Evolutionary conservation across 73 alveolate species (phyloP), one percentile per base, ranked within the genome.

Genomic region (Urostyla sp.): DNA sequence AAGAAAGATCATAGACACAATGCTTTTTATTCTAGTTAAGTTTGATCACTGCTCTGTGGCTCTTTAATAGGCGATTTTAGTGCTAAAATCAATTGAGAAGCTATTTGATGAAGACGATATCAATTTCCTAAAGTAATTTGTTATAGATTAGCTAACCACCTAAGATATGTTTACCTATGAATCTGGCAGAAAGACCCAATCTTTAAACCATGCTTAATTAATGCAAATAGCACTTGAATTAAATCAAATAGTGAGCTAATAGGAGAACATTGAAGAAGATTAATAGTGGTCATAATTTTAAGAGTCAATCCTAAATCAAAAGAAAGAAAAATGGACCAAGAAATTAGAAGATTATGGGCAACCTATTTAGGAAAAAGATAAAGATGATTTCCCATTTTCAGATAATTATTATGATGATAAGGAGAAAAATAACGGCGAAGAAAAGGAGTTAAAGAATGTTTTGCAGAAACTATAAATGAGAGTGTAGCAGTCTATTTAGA

Each of bases 271-370:
- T 8, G n/a, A 36, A 24, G 28, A 35, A 60, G 63, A 24, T 10
- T 21, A 36, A 30, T 13, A 32, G 40, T 10, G 57, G 40, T 20
- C 37, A 36, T 5, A 46, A 37, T 6, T 46, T 31, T 44, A 49
- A 66, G 4, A 57, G 36, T 8, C 54, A 55, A 5, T 43, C 24
- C 23, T 43, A 55, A 10, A 3, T 27, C 24, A 48, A 55, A 55
- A 55, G 51, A 24, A 55, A 27, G 23, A 55, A 13, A 66, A 66
- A 28, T 66, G 80, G 80, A 66, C 80, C 6, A 66, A 66, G 63
- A 66, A 66, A 24, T 45, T 66, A 24, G 80, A 66, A 26, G 59
- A 43, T n/a, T 66, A 66, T 26, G 80, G 80, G 52, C 52, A 40
- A 40, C 10, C 10, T 16, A 16, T 11, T 6, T 24, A 37, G 5